A percentile compares a stretch with the other conserved stretches of the same genome.
Conservation (phyloP, 2,329 filamentous ascomycete genomes). For the Xylariaceae sp. region DNA sequence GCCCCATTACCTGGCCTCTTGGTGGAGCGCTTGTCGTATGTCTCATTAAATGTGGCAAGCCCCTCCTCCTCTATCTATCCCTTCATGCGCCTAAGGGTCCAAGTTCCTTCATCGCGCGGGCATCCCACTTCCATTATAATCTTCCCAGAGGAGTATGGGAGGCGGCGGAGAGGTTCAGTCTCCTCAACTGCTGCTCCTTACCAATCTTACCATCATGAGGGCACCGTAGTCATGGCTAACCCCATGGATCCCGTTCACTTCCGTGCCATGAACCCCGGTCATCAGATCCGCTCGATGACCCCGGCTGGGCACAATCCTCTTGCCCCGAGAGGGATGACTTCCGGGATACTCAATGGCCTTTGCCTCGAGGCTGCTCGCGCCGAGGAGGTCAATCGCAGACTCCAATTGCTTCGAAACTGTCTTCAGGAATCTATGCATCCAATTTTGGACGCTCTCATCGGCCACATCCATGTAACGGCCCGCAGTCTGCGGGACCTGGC, state of each 20-base stretch:
- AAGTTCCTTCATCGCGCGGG: neutral
- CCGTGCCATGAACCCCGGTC: conserved; percentile 16
- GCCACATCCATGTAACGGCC: conserved; percentile 43
- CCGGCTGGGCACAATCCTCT: too few relatives aligned
- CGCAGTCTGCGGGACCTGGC: conserved; percentile 50
- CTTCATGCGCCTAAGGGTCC: neutral
- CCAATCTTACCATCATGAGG: conserved; percentile 18
- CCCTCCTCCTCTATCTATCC: neutral
- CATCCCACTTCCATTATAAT: neutral
- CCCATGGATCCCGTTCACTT: conserved; percentile 22
- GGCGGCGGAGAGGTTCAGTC: neutral
- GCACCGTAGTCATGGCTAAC: conserved; percentile 12
- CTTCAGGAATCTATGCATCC: conserved; percentile 43
- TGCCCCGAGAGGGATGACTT: too few relatives aligned
- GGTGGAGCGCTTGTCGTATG: conserved; percentile 22
- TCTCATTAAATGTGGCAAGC: conserved; percentile 8
- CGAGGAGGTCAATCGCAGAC: conserved; percentile 42
- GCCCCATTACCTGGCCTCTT: conserved; percentile 23
- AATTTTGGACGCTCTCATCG: conserved; percentile 45
- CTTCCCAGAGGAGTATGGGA: neutral
- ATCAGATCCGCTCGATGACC: conserved; percentile 20
- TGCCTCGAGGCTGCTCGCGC: conserved; percentile 52
- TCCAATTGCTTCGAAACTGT: conserved; percentile 46
- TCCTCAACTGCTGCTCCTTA: too few relatives aligned
- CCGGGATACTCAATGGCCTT: conserved; percentile 52